These are phyloP conservation scores for Fusarium verticillioides DNA, from an alignment of 2,329 filamentous ascomycete species.

Conservation along the genomic window DNA sequence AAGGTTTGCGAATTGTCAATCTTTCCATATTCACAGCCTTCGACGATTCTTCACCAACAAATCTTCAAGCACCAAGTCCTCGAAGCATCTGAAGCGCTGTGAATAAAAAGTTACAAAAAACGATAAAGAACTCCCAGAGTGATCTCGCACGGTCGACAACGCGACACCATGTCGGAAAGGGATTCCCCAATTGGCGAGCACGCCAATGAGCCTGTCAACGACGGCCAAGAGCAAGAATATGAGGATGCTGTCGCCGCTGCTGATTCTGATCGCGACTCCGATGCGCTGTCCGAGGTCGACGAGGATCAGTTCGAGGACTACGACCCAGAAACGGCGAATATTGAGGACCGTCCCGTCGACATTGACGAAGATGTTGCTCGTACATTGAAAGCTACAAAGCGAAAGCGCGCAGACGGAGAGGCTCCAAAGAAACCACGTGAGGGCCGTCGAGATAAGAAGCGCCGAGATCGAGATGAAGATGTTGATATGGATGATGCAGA, in stretches of 20 bases:
- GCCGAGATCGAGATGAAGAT: conserved; percentile 60
- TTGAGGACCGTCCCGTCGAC: conserved; percentile 72
- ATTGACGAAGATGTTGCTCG: conserved; percentile 74
- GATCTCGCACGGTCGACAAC: conserved; percentile 21
- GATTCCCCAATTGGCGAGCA: conserved; percentile 56
- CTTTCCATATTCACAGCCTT: conserved; percentile 3
- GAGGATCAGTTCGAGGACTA: conserved; percentile 77
- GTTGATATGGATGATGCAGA: conserved; percentile 60
- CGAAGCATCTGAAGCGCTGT: background rate
- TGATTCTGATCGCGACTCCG: conserved; percentile 66
- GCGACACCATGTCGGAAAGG: conserved; percentile 58
- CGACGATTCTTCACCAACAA: background rate
- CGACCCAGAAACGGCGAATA: conserved; percentile 71
- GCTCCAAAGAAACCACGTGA: conserved; percentile 79
- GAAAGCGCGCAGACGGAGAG: conserved; percentile 72
- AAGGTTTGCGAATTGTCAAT: conserved; percentile 32
- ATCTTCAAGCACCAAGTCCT: too few relatives aligned
- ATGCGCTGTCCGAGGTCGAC: conserved; percentile 74
- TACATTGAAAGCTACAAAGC: conserved; percentile 72
- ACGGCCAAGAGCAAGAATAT: conserved; percentile 55
- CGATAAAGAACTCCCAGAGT: background rate
- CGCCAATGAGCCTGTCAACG: conserved; percentile 51
- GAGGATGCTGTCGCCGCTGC: conserved; percentile 48
- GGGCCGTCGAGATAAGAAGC: conserved; percentile 76
- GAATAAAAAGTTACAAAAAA: background rate